A percentile compares a stretch with the other conserved stretches of the same genome.
Conservation (phyloP, 192 early-diverging fungal species). For the Coemansia sp. region DNA sequence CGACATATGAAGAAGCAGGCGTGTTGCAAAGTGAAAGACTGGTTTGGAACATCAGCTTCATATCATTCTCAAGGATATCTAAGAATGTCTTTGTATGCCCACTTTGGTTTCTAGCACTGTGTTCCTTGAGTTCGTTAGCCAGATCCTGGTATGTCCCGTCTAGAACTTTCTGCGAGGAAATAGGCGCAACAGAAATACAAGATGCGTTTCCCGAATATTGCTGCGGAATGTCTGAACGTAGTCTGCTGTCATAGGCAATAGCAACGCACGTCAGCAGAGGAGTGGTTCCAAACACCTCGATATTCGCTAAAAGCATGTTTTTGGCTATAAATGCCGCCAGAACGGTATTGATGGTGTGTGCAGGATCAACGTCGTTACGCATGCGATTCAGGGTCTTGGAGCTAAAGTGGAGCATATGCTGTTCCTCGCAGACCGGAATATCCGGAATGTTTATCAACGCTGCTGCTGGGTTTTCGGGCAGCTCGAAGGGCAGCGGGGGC, state of each 20-base stretch:
- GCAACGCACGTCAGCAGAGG: slow-evolving; percentile 25
- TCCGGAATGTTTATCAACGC: slow-evolving; percentile 40
- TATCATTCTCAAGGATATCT: slow-evolving; percentile 30
- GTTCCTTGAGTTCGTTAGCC: slow-evolving; percentile 24
- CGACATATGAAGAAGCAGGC: slow-evolving; percentile 25
- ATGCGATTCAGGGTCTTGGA: slow-evolving; percentile 22
- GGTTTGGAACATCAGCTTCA: slow-evolving; percentile 26
- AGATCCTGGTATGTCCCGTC: slow-evolving; percentile 29
- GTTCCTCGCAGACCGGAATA: slow-evolving; percentile 20
- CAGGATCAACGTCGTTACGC: slow-evolving; percentile 27
- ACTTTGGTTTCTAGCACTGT: slow-evolving; percentile 20
- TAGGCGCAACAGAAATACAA: slow-evolving; percentile 20
- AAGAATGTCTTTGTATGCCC: slow-evolving; percentile 37
- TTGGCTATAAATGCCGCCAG: slow-evolving; percentile 28
- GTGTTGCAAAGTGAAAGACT: slow-evolving; percentile 30
- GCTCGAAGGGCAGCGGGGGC: slow-evolving; percentile 3
- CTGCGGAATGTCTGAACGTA: slow-evolving; percentile 22
- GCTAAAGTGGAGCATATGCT: slow-evolving; percentile 44
- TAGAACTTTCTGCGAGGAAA: slow-evolving; percentile 10
- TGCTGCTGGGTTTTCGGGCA: slow-evolving; percentile 16
- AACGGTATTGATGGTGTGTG: slow-evolving; percentile 21
- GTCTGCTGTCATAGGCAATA: slow-evolving; percentile 36
- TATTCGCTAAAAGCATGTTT: slow-evolving; percentile 28
- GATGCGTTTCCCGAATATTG: slow-evolving; percentile 40
- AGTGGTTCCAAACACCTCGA: slow-evolving; percentile 11